Evolutionary conservation across 345 rosid genomes (phyloP), one percentile per base, ranked within the genome.

Genomic region (Anacardium occidentale): DNA sequence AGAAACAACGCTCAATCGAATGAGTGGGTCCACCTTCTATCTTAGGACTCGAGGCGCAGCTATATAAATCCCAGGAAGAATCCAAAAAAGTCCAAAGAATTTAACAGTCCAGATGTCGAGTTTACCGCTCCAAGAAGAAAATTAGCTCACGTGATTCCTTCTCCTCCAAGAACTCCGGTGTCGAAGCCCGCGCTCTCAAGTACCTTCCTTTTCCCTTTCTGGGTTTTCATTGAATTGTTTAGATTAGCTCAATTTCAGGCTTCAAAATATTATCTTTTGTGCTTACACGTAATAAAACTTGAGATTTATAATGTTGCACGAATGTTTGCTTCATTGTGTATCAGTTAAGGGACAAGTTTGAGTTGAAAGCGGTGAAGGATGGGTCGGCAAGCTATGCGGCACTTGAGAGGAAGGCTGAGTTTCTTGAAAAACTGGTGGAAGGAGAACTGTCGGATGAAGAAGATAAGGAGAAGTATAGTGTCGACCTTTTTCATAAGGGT

Each of bases 361-460:
- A 95, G 85, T 82, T 85, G 45, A 95, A 92, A 83, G 98, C 97
- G 21, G 85, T 86, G 1, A 84, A 82, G 1, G 97, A 92, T 69
- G 98, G 98, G 56, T 78, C 91, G 14, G 87, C 73, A 3, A 89
- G 97, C 82, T 92, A 91, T 40, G 96, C 96, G 0, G 98, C 98
- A 26, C 77, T 92, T 81, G 97, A 91, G 84, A 95, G 68, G 86
- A 95, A 95, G 79, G 98, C 98, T 4, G 86, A 78, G 69, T 77
- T 95, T 40, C 92, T 91, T 74, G 98, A 92, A 12, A 95, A 91
- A 78, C 84, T 95, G 61, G 86, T 74, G 22, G 86, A 80, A 44
- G 96, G 97, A 73, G 98, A 95, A 76, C 73, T 95, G 6, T 86
- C 97, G 0, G 97, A 95, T 76, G 99, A 95, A 76, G 96, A 92